Conservation (phyloP, 495 filamentous ascomycete genomes). For the Penicillium odoratum region DNA sequence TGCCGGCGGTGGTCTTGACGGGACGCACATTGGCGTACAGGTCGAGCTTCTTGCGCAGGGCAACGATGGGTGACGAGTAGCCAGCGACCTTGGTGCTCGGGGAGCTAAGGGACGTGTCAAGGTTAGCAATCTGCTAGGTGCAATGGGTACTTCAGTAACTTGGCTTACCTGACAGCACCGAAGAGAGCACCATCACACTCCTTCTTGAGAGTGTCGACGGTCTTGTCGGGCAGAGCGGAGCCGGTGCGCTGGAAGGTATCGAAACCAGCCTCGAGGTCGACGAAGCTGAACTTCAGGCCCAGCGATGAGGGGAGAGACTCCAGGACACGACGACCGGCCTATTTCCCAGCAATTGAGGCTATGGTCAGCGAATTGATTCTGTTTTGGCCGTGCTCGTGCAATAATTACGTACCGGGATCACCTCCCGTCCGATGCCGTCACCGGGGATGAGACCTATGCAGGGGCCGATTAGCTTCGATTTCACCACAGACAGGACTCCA, state of each 20-base stretch:
- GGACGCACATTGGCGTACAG: slow-evolving; percentile 97
- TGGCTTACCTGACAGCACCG: slow-evolving; percentile 77
- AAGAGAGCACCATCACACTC: slow-evolving; percentile 97
- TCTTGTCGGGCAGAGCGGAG: slow-evolving; percentile 83
- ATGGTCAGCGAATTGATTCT: slow-evolving; percentile 12
- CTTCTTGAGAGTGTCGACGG: slow-evolving; percentile 76
- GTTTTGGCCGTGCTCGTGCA: slow-evolving; percentile 10
- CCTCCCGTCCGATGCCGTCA: slow-evolving; percentile 97
- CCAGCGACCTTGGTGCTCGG: slow-evolving; percentile 85
- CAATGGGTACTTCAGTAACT: neutral
- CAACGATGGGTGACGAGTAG: slow-evolving; percentile 97
- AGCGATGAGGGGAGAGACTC: slow-evolving; percentile 83
- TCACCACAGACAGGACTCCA: neutral
- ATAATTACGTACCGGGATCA: slow-evolving; percentile 69
- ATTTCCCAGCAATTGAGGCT: slow-evolving; percentile 18
- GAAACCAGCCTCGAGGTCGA: slow-evolving; percentile 88
- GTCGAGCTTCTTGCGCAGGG: slow-evolving; percentile 89
- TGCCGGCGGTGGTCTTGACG: slow-evolving; percentile 73
- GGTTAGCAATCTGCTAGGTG: neutral
- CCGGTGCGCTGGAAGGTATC: slow-evolving; percentile 90
- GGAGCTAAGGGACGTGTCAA: slow-evolving; percentile 54
- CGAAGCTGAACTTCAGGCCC: slow-evolving; percentile 88
- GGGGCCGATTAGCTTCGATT: slow-evolving; percentile 26
- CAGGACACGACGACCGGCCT: slow-evolving; percentile 84
- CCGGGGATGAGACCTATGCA: slow-evolving; percentile 86